These are phyloP conservation scores for Mesotaenium endlicherianum DNA, from an alignment of 139 green algal species.

Conservation along the genomic window DNA sequence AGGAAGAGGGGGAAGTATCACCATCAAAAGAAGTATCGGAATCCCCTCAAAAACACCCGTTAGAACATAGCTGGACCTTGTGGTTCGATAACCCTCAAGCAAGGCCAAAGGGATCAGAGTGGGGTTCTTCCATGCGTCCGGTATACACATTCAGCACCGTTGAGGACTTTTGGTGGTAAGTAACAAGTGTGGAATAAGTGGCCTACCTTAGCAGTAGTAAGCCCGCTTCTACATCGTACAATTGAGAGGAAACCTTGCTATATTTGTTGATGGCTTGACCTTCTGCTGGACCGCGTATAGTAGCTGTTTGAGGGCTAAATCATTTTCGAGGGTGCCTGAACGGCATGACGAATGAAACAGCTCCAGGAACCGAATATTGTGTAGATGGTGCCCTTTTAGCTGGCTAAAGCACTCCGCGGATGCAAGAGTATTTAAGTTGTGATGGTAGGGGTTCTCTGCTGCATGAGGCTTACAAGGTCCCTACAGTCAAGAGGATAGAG, in stretches of 20 bases:
- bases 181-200: too few relatives aligned
- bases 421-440: too few relatives aligned
- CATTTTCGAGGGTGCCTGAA: neutral
- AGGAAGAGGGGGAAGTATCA: too few relatives aligned
- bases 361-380: too few relatives aligned
- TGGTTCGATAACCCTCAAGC: conserved; percentile 95
- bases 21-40: too few relatives aligned
- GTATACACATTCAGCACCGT: conserved; percentile 96
- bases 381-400: too few relatives aligned
- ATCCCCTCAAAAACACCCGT: too few relatives aligned
- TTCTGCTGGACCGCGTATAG: neutral
- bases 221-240: neutral
- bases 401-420: too few relatives aligned
- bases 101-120: conserved; percentile 61
- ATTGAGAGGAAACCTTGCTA: neutral
- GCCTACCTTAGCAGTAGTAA: too few relatives aligned
- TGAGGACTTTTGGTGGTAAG: conserved; percentile 99
- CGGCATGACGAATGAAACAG: neutral
- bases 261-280: neutral
- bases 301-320: neutral
- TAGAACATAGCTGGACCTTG: conserved; percentile 87
- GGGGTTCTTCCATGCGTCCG: conserved; percentile 74
- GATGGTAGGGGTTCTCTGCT: too few relatives aligned
- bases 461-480: too few relatives aligned
- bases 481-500: too few relatives aligned